A percentile compares a stretch with the other conserved stretches of the same genome.
Evolutionary conservation across 2,329 filamentous ascomycete species (phyloP).

Genomic region (Verticillium tricorpus): DNA sequence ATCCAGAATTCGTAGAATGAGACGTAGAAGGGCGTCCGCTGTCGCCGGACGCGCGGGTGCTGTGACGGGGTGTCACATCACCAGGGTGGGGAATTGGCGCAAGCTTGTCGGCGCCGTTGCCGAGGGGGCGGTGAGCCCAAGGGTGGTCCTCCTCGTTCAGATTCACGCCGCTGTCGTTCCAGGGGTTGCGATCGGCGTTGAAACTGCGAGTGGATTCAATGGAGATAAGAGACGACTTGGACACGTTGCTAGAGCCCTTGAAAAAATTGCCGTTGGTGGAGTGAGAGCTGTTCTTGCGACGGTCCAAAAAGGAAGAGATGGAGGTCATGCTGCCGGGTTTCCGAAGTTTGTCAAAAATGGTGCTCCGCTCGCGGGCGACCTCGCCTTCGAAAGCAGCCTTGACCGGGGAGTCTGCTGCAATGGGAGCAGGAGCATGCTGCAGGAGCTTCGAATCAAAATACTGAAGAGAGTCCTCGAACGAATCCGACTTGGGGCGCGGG

Average conservation of each 20-base stretch:
- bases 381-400: conserved; percentile 81
- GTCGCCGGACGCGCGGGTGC: conserved; percentile 79
- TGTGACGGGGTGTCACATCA: conserved; percentile 80
- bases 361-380: conserved; percentile 70
- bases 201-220: conserved; percentile 92
- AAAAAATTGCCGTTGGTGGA: conserved; percentile 81
- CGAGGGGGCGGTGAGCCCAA: conserved; percentile 58
- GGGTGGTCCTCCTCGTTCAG: conserved; percentile 80
- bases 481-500: conserved; percentile 96
- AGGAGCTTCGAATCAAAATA: conserved; percentile 97
- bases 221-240: conserved; percentile 91
- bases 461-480: conserved; percentile 93
- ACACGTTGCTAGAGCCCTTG: conserved; percentile 86
- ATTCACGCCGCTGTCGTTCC: conserved; percentile 97
- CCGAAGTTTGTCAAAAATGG: conserved; percentile 86
- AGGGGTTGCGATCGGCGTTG: conserved; percentile 88
- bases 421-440: conserved; percentile 79
- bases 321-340: conserved; percentile 94
- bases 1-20: conserved; percentile 93
- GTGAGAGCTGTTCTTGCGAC: conserved; percentile 89
- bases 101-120: conserved; percentile 60
- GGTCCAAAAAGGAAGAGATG: conserved; percentile 91
- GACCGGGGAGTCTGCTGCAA: conserved; percentile 83
- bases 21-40: conserved; percentile 90
- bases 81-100: conserved; percentile 62